phyloP scores from a whole-genome alignment of 2,329 filamentous ascomycete genomes.

The Clonostachys solani region DNA sequence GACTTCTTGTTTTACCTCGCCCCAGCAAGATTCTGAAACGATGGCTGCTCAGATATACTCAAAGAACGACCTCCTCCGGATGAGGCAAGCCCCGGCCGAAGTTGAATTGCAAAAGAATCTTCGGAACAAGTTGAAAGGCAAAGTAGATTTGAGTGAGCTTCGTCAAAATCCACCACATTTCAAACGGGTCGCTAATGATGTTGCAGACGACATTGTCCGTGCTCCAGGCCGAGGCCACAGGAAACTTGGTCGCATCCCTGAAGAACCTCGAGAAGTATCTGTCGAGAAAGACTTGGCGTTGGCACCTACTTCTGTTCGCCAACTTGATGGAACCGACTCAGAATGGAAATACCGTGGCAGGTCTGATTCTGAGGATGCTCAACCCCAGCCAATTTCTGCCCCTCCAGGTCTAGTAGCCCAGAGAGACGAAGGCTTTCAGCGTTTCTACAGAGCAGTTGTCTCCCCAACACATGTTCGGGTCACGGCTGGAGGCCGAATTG shows the following conservation, averaged over 20 bases:
- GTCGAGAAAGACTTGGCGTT: neutral
- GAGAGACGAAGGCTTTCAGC: slow-evolving; percentile 61
- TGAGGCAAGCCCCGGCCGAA: slow-evolving; percentile 17
- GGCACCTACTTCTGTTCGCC: slow-evolving; percentile 12
- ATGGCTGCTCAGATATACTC: slow-evolving; percentile 38
- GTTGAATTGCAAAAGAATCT: slow-evolving; percentile 19
- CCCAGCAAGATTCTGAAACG: slow-evolving; percentile 14
- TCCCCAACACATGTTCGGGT: slow-evolving; percentile 65
- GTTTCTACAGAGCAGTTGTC: slow-evolving; percentile 64
- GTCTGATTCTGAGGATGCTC: slow-evolving; percentile 33
- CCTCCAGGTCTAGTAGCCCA: slow-evolving; percentile 49
- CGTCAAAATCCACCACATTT: neutral
- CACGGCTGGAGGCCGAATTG: slow-evolving; percentile 63
- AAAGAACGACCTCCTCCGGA: slow-evolving; percentile 35
- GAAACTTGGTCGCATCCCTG: slow-evolving; percentile 20
- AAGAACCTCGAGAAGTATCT: slow-evolving; percentile 14
- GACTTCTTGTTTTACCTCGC: slow-evolving; percentile 35
- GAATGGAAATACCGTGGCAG: slow-evolving; percentile 42
- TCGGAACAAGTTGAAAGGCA: slow-evolving; percentile 25
- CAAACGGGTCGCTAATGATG: neutral
- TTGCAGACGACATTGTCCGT: slow-evolving; percentile 23
- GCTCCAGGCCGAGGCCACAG: slow-evolving; percentile 11
- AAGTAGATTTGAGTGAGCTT: slow-evolving; percentile 34
- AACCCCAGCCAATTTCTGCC: slow-evolving; percentile 45
- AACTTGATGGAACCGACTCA: slow-evolving; percentile 32